A percentile compares a stretch with the other conserved stretches of the same genome.
Evolutionary conservation across 169 alveolate species (phyloP).

Genomic region (Prorocentrum cordatum): DNA sequence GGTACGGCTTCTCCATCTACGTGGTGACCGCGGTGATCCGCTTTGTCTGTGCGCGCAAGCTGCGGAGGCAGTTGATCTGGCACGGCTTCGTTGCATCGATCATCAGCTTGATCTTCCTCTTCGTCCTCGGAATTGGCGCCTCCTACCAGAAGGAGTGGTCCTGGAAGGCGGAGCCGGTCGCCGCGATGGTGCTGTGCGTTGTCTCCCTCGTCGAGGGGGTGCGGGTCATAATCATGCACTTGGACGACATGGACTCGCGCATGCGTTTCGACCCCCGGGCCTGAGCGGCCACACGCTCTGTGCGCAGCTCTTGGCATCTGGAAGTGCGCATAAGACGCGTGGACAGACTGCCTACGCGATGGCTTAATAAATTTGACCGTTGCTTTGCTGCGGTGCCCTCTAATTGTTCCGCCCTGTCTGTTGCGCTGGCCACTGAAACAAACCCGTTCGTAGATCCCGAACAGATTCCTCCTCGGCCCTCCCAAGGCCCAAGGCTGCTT

Average conservation of each 20-base stretch:
- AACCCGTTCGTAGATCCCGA: too few relatives aligned
- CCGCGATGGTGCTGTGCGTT: neutral
- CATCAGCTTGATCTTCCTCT: neutral
- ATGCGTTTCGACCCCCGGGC: too few relatives aligned
- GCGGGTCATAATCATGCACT: neutral
- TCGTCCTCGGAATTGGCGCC: neutral
- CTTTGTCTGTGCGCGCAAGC: neutral
- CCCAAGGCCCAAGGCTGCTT: too few relatives aligned
- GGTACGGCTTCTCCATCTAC: neutral
- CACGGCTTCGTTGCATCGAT: neutral
- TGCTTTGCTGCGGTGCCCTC: too few relatives aligned
- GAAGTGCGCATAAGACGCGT: too few relatives aligned
- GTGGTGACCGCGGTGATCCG: neutral
- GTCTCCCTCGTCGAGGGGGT: neutral
- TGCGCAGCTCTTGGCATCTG: too few relatives aligned
- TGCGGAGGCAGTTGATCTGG: neutral
- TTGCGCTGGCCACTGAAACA: too few relatives aligned
- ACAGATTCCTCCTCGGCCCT: too few relatives aligned
- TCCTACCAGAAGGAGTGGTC: neutral
- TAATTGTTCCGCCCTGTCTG: too few relatives aligned
- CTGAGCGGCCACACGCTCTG: too few relatives aligned
- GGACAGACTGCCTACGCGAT: too few relatives aligned
- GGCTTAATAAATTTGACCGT: too few relatives aligned
- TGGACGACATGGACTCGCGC: neutral
- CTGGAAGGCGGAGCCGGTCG: slow-evolving; percentile 1